These are phyloP conservation scores for Stachybotrys elegans DNA, from an alignment of 2,329 filamentous ascomycete species.

Conservation along the genomic window DNA sequence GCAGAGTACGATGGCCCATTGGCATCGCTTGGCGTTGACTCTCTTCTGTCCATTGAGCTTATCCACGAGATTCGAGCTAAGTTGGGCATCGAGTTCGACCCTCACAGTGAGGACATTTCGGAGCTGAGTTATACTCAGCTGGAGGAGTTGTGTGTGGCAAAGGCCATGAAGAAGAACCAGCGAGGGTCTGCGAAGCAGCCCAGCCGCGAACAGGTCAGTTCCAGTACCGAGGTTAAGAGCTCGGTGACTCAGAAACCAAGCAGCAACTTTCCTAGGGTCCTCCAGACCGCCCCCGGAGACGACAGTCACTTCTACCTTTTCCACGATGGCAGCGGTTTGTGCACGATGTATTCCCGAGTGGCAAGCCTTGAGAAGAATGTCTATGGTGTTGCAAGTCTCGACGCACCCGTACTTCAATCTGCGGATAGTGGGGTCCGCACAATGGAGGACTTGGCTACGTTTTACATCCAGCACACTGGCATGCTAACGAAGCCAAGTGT, in stretches of 20 bases:
- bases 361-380: neutral
- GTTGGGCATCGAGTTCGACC: constrained; percentile 15
- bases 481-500: constrained; percentile 7
- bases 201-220: too few relatives aligned
- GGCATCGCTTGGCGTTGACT: constrained; percentile 18
- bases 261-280: neutral
- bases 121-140: constrained; percentile 1
- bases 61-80: constrained; percentile 11
- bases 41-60: constrained; percentile 19
- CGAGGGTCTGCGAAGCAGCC: neutral
- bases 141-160: neutral
- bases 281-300: neutral
- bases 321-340: constrained; percentile 23
- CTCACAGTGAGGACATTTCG: constrained; percentile 4
- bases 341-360: constrained; percentile 2
- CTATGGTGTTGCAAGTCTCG: neutral
- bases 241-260: neutral
- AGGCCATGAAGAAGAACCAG: neutral
- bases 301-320: constrained; percentile 15
- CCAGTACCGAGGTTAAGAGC: too few relatives aligned
- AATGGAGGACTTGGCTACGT: constrained; percentile 6
- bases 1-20: constrained; percentile 9
- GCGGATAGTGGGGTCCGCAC: neutral
- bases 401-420: constrained; percentile 6
- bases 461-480: constrained; percentile 12